Evolutionary conservation across 2,329 filamentous ascomycete species (phyloP).

Genomic region (Bretziella fagacearum): DNA sequence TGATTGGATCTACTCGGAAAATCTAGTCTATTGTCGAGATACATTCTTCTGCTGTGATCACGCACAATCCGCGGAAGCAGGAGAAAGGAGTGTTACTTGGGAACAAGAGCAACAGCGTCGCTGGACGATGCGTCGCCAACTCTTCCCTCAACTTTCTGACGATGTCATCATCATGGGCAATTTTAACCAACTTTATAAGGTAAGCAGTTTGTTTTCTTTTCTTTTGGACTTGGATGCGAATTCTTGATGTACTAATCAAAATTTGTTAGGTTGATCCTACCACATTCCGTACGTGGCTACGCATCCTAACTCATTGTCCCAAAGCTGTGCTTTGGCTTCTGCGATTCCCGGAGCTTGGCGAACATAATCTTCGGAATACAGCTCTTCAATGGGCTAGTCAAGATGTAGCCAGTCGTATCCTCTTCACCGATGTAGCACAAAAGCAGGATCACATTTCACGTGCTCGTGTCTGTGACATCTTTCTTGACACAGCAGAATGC

Average conservation of each 20-base stretch:
- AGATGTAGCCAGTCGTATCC: conserved; percentile 68
- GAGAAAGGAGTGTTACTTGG: conserved; percentile 56
- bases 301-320: conserved; percentile 69
- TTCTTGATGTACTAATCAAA: conserved; percentile 1
- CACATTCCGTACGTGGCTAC: conserved; percentile 87
- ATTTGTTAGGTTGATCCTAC: conserved; percentile 97
- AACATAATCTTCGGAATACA: conserved; percentile 65
- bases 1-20: conserved; percentile 91
- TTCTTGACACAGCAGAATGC: conserved; percentile 93
- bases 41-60: conserved; percentile 99
- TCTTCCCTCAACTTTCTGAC: conserved; percentile 71
- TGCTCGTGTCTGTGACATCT: conserved; percentile 81
- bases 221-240: neutral
- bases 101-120: conserved; percentile 62
- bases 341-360: conserved; percentile 88
- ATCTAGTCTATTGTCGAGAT: conserved; percentile 83
- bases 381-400: conserved; percentile 70
- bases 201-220: conserved; percentile 25
- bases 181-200: conserved; percentile 98
- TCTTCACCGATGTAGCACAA: conserved; percentile 92
- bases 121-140: conserved; percentile 83
- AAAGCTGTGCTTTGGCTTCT: conserved; percentile 89
- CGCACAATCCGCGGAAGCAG: conserved; percentile 66
- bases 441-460: conserved; percentile 89
- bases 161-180: conserved; percentile 86